A percentile compares a stretch with the other conserved stretches of the same genome.
Conservation (phyloP, 2,329 filamentous ascomycete genomes). For the Seiridium unicorne region DNA sequence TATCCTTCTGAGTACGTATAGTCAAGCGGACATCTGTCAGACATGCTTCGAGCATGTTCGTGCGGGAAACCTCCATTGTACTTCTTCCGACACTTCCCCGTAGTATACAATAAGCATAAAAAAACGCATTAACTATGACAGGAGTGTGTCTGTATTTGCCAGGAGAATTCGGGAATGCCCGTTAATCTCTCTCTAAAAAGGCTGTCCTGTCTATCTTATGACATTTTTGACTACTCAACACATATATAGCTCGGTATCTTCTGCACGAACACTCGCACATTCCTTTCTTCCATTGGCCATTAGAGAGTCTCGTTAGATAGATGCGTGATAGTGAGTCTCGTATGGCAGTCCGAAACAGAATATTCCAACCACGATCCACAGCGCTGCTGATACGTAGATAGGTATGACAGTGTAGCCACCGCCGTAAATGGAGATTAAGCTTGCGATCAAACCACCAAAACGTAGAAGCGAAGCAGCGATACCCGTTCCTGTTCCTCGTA, state of each 20-base stretch:
- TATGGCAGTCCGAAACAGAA: constrained; percentile 41
- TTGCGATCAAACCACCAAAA: constrained; percentile 36
- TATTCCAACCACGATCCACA: constrained; percentile 41
- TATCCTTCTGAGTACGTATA: too few species aligned
- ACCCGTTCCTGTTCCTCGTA: constrained; percentile 53
- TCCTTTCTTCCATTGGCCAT: neutral
- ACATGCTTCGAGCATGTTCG: too few species aligned
- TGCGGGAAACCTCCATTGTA: too few species aligned
- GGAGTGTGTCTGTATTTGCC: too few species aligned
- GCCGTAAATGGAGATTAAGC: constrained; percentile 39
- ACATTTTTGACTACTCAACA: too few species aligned
- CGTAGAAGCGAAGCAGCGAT: constrained; percentile 37
- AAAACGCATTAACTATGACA: too few species aligned
- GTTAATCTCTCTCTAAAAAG: too few species aligned
- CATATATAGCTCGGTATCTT: neutral
- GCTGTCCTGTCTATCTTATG: too few species aligned
- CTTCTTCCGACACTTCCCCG: too few species aligned
- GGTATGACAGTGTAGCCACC: constrained; percentile 38
- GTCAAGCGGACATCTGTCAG: too few species aligned
- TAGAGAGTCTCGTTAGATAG: constrained; percentile 18
- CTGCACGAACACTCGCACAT: neutral
- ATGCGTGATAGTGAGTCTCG: constrained; percentile 38
- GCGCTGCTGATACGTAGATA: constrained; percentile 41
- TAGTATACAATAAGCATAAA: too few species aligned
- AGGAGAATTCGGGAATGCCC: too few species aligned